A percentile compares a stretch with the other conserved stretches of the same genome.
These are phyloP conservation scores for Inosperma sp. DNA, from an alignment of 768 basidiomycete species.

Conservation along the genomic window DNA sequence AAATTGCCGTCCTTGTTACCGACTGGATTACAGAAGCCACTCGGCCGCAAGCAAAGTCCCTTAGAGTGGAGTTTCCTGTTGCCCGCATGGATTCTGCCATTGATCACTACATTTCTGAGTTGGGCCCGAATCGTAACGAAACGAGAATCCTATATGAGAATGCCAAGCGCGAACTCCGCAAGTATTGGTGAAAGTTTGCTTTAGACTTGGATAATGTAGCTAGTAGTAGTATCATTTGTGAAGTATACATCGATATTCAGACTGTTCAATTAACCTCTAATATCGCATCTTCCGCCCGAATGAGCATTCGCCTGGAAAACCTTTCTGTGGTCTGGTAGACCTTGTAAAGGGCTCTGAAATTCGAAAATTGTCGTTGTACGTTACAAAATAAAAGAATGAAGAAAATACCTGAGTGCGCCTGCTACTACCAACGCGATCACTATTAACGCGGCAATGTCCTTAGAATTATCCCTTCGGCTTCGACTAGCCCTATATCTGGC, in stretches of 20 bases:
- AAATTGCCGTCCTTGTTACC: slow-evolving; percentile 72
- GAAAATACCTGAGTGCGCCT: slow-evolving; percentile 57
- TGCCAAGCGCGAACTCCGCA: slow-evolving; percentile 65
- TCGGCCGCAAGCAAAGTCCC: slow-evolving; percentile 61
- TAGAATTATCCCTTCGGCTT: slow-evolving; percentile 50
- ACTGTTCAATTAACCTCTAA: slow-evolving; percentile 57
- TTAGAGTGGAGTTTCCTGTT: slow-evolving; percentile 69
- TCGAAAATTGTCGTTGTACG: slow-evolving; percentile 14
- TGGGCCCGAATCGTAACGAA: slow-evolving; percentile 57
- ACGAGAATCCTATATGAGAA: slow-evolving; percentile 64
- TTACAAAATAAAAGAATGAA: not conserved
- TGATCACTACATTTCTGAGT: slow-evolving; percentile 68
- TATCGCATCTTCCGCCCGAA: slow-evolving; percentile 76
- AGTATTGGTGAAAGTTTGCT: slow-evolving; percentile 52
- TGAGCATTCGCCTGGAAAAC: slow-evolving; percentile 53
- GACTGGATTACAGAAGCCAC: slow-evolving; percentile 81
- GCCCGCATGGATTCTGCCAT: slow-evolving; percentile 70
- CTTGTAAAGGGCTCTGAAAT: slow-evolving; percentile 58
- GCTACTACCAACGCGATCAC: slow-evolving; percentile 56
- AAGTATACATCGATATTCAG: not conserved
- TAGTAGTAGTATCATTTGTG: slow-evolving; percentile 13
- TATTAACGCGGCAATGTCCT: slow-evolving; percentile 63
- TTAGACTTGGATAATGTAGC: slow-evolving; percentile 10
- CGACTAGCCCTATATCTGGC: slow-evolving; percentile 58
- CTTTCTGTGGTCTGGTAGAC: slow-evolving; percentile 64